These are phyloP conservation scores for Saccharomycopsis javanensis DNA, from an alignment of 805 yeast species.

Conservation along the genomic window DNA sequence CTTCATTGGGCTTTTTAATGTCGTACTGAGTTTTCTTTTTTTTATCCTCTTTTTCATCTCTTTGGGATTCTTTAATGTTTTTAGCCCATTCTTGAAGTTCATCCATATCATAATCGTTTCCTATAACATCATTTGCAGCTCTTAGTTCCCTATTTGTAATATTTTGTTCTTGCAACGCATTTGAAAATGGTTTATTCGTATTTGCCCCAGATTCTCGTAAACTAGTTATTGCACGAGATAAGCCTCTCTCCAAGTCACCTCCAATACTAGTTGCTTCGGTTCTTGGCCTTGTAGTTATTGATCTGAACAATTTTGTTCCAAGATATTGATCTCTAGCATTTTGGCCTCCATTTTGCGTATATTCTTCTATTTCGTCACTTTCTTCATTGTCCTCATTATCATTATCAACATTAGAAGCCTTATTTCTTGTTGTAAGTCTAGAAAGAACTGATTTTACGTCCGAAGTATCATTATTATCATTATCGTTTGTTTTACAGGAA, in stretches of 20 bases:
- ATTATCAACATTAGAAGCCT: not conserved
- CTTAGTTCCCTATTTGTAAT: not conserved
- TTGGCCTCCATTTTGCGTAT: constrained; percentile 20
- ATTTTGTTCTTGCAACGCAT: constrained; percentile 6
- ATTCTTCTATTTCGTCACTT: constrained; percentile 26
- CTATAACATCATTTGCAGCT: constrained; percentile 7
- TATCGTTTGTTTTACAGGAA: constrained; percentile 20
- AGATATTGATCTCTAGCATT: constrained; percentile 14
- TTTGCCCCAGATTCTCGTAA: not conserved
- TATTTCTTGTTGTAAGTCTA: not conserved
- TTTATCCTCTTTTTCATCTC: not conserved
- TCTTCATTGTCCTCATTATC: constrained; percentile 21
- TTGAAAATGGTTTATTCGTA: not conserved
- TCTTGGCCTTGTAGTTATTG: not conserved
- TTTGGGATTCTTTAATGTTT: not conserved
- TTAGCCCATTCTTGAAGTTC: constrained; percentile 6
- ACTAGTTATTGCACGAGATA: not conserved
- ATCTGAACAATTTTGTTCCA: constrained; percentile 8
- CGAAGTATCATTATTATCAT: constrained; percentile 20
- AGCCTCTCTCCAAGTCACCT: constrained; percentile 1
- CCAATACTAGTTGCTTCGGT: not conserved
- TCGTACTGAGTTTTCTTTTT: not conserved
- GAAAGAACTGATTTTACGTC: constrained; percentile 22
- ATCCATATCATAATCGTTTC: constrained; percentile 4
- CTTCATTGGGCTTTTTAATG: not conserved